These are phyloP conservation scores for Vanilla planifolia DNA, from an alignment of 106 monocot genomes.

Conservation along the genomic window DNA sequence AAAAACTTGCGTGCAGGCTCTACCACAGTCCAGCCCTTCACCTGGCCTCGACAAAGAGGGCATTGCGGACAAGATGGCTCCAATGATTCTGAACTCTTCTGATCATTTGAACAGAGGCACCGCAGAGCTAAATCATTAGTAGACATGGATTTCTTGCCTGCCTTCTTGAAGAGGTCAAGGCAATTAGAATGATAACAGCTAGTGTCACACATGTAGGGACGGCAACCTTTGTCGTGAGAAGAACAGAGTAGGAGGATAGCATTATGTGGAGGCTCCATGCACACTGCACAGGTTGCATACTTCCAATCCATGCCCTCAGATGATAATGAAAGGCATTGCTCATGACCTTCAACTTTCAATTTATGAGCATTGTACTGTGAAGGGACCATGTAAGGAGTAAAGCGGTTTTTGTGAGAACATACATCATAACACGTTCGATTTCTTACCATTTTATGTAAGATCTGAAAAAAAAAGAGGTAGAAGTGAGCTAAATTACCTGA, in stretches of 20 bases:
- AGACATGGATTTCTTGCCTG: neutral
- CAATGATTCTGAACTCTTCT: neutral
- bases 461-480: too few relatives aligned
- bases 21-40: slow-evolving; percentile 7
- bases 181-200: slow-evolving; percentile 11
- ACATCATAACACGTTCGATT: too few relatives aligned
- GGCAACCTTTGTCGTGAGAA: slow-evolving; percentile 10
- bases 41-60: slow-evolving; percentile 10
- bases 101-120: neutral
- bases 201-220: slow-evolving; percentile 13
- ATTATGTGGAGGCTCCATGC: slow-evolving; percentile 14
- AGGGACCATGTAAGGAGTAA: too few relatives aligned
- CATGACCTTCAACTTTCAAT: too few relatives aligned
- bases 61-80: slow-evolving; percentile 7
- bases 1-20: slow-evolving; percentile 4
- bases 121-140: neutral
- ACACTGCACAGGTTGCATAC: slow-evolving; percentile 4
- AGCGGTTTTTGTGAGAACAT: too few relatives aligned
- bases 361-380: too few relatives aligned
- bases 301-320: neutral
- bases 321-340: neutral
- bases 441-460: too few relatives aligned
- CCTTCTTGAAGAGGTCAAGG: slow-evolving; percentile 9
- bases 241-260: slow-evolving; percentile 9
- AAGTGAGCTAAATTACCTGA: too few relatives aligned